Base-by-base conservation (phyloP, 139 green algal species). In the Chlorella sp. region DNA sequence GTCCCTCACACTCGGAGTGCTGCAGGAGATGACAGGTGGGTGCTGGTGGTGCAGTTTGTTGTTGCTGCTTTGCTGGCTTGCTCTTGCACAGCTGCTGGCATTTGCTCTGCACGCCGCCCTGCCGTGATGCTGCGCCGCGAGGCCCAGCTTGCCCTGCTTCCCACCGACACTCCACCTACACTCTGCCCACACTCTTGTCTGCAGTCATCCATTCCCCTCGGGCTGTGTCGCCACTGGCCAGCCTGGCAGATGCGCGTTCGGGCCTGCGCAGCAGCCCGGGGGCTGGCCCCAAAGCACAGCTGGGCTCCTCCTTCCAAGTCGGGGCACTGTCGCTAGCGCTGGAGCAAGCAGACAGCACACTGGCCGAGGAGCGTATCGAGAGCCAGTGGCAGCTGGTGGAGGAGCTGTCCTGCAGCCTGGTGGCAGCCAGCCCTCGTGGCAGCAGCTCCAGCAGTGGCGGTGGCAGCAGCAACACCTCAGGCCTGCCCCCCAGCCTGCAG, bases 361-460 rank as follows among this genome's bases (percentile, higher is more conserved):
- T 17, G 16, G 70, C 28, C 0, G 63, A 55, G 0, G 79, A 78
- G 25, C 69, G 74, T 0, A 88, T 76, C 55, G 80, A 65, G 34
- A 76, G 74, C 12, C 39, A 83, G 18, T 94, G 91, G 91, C 88
- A 93, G 74, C 84, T 91, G 56, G 87, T 88, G 2, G 90, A 94
- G 75, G 88, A 93, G 80, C 44, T 94, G 18, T 2, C 38, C 16
- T 91, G 76, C 81, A 62, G 30, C 73, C 57, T 86, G 18, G 28
- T 87, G 12, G 62, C 65, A 39, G 25, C 85, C 26, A 34, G 0
- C n/a, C 70, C 74, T 57, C 18, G 30, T 55, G 44, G 62, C 38
- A 38, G 63, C 60, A 26, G 25, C 60, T 11, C 39, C 60, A 18
- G 30, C n/a, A 34, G 47, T 36, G 26, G 38, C 20, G 17, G 51